Evolutionary conservation across 2,329 filamentous ascomycete genomes (phyloP), one percentile per base, ranked within the genome.

Genomic region (Trichoderma gracile): DNA sequence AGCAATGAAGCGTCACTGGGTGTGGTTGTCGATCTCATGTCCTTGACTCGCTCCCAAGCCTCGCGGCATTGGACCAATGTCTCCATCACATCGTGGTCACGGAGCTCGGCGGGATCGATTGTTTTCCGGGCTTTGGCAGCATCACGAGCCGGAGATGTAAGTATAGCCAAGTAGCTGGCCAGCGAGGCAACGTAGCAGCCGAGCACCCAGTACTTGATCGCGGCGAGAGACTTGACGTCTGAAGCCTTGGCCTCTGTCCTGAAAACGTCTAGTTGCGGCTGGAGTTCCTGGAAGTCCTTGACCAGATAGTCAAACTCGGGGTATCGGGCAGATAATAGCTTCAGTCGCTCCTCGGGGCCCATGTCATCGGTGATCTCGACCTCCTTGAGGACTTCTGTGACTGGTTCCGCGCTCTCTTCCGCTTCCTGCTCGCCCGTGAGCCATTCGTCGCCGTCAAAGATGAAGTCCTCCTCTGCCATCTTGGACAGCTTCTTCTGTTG

Each of bases 371-470:
- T 89, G 64, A 98, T 88, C 70, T 93, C 89, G 47, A 93, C 74
- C 71, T 96, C 90, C 58, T 92, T 91, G 53, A 98, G 81, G n/a
- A 93, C 86, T 74, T 98, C 92, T 3, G 89, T 95, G 14, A 96
- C 86, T n/a, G 89, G 84, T 17, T 87, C 85, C 68, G 79, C 81
- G 65, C 81, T 80, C 40, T 81, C 80, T 1, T 81, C 80, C 1
- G 79, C 79, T 23, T 81, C 80, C 17, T 80, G 81, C 3, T 82
- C 83, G 17, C 82, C 79, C 27, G 84, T 86, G 43, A 89, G 75
- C 95, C 94, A 98, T 69, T 96, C 93, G 47, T 87, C 84, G 72
- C 96, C 91, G 71, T 98, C 93, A 69, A 98, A 96, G 9, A 92
- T 89, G 73, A 97, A 99, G 74, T 99, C 95, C 45, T 90, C 90